These are phyloP conservation scores for Triglochin maritima DNA, from an alignment of 106 monocot genomes.

Conservation along the genomic window DNA sequence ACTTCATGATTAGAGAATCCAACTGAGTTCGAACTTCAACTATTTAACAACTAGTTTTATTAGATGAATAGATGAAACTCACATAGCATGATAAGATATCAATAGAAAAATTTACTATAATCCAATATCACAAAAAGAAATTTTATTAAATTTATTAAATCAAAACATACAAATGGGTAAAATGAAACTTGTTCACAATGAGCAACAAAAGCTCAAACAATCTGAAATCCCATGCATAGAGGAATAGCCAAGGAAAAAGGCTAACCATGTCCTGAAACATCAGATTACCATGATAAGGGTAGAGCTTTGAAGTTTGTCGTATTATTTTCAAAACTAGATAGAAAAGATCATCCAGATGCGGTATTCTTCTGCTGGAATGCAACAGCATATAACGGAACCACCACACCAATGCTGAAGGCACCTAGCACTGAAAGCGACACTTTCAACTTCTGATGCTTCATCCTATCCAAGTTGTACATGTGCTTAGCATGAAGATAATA, in stretches of 20 bases:
- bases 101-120: too few relatives aligned
- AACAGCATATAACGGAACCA: slow-evolving; percentile 69
- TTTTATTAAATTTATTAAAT: too few relatives aligned
- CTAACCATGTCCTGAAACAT: background rate
- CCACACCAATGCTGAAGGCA: slow-evolving; percentile 72
- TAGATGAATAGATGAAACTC: too few relatives aligned
- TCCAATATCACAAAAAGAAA: too few relatives aligned
- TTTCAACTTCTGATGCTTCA: slow-evolving; percentile 75
- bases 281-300: background rate
- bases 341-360: slow-evolving; percentile 42
- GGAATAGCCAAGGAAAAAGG: background rate
- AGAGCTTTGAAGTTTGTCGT: background rate
- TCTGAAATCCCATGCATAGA: too few relatives aligned
- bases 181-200: too few relatives aligned
- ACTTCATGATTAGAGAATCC: too few relatives aligned
- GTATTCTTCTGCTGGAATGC: slow-evolving; percentile 93
- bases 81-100: too few relatives aligned
- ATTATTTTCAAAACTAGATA: background rate
- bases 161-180: too few relatives aligned
- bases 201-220: too few relatives aligned
- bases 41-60: too few relatives aligned
- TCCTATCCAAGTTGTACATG: slow-evolving; percentile 93
- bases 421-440: slow-evolving; percentile 50
- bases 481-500: slow-evolving; percentile 89
- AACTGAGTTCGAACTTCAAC: too few relatives aligned